phyloP scores from a whole-genome alignment of 441 rosid species.

The Arabidopsis hybrid region DNA sequence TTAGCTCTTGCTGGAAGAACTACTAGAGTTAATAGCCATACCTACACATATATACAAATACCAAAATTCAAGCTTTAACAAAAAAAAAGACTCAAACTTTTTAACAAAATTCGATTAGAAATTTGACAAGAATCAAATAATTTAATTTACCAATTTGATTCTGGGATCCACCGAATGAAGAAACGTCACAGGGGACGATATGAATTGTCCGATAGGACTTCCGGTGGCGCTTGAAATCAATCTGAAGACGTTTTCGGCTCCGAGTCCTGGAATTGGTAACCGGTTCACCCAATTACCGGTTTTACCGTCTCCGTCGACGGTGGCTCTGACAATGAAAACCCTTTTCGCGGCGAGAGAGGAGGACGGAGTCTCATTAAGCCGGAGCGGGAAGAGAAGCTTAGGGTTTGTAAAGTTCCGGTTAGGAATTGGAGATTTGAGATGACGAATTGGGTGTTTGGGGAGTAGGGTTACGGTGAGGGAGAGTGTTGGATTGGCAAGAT shows the following conservation, averaged over 20 bases:
- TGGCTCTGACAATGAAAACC: constrained; percentile 50
- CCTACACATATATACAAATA: constrained; percentile 56
- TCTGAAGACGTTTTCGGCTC: constrained; percentile 78
- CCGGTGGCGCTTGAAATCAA: constrained; percentile 79
- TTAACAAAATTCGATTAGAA: neutral
- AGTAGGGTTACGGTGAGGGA: constrained; percentile 39
- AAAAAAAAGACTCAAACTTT: neutral
- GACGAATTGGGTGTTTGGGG: constrained; percentile 33
- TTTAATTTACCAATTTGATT: constrained; percentile 70
- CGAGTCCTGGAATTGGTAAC: constrained; percentile 63
- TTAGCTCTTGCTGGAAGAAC: constrained; percentile 87
- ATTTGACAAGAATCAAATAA: neutral
- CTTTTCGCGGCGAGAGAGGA: constrained; percentile 33
- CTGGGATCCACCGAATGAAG: constrained; percentile 89
- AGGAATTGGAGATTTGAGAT: constrained; percentile 18
- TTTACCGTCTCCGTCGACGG: constrained; percentile 50
- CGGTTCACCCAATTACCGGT: constrained; percentile 61
- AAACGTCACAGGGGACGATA: constrained; percentile 82
- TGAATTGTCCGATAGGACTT: constrained; percentile 87
- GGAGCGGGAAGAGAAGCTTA: constrained; percentile 28
- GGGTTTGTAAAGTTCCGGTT: constrained; percentile 25
- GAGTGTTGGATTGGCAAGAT: constrained; percentile 41
- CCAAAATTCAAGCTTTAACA: constrained; percentile 3
- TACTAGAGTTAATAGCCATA: constrained; percentile 88
- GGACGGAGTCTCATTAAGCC: constrained; percentile 5